These are phyloP conservation scores for Fusarium oligoseptatum DNA, from an alignment of 2,329 filamentous ascomycete species.

Conservation along the genomic window DNA sequence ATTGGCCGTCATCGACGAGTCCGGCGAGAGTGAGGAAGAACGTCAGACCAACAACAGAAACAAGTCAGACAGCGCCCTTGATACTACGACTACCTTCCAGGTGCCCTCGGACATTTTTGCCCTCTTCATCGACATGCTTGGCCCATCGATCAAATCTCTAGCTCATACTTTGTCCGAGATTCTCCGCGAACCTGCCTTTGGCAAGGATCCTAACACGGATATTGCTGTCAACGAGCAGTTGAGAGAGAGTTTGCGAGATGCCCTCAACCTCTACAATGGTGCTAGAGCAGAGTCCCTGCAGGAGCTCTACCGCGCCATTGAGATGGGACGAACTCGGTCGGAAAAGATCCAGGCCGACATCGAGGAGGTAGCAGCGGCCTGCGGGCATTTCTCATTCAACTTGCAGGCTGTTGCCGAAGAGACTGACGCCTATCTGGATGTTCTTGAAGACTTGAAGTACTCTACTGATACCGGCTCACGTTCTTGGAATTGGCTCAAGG, in stretches of 20 bases:
- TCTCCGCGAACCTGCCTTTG: conserved; percentile 88
- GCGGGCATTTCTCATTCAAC: conserved; percentile 95
- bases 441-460: conserved; percentile 87
- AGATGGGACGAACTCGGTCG: conserved; percentile 75
- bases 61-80: conserved; percentile 49
- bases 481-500: conserved; percentile 87
- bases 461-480: conserved; percentile 71
- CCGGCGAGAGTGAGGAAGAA: conserved; percentile 68
- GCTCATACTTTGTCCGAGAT: conserved; percentile 91
- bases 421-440: conserved; percentile 83
- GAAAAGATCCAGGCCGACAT: conserved; percentile 90
- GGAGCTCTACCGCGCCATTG: conserved; percentile 84
- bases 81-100: conserved; percentile 58
- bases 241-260: conserved; percentile 82
- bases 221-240: conserved; percentile 86
- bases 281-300: conserved; percentile 82
- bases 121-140: conserved; percentile 87
- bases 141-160: conserved; percentile 96
- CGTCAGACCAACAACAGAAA: conserved; percentile 47
- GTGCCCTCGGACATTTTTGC: conserved; percentile 89
- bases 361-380: conserved; percentile 97
- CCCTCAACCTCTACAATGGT: conserved; percentile 81
- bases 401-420: conserved; percentile 92
- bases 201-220: conserved; percentile 72
- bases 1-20: conserved; percentile 74